Percentiles rank a stretch among this genome's conserved stretches.
Conservation (phyloP, 192 early-diverging fungal species). For the Mortierella antarctica region DNA sequence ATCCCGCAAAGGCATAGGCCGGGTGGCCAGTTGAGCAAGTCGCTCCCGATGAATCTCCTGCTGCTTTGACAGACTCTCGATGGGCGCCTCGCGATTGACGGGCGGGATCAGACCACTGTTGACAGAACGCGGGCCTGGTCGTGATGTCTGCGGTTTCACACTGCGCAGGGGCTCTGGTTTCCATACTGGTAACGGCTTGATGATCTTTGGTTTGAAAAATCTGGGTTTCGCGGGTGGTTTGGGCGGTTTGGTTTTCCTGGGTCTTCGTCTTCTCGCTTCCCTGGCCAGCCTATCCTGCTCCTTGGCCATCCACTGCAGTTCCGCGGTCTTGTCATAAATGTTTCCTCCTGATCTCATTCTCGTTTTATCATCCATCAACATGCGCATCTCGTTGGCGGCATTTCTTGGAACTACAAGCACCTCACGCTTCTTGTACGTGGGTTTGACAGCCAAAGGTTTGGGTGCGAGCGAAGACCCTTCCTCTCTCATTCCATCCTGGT, state of each 20-base stretch:
- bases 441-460: constrained; percentile 22
- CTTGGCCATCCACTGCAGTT: neutral
- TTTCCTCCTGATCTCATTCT: too few relatives aligned
- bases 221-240: constrained; percentile 2
- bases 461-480: neutral
- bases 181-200: constrained; percentile 9
- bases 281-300: neutral
- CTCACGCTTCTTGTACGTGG: constrained; percentile 17
- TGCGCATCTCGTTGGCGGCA: too few relatives aligned
- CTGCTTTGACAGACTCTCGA: constrained; percentile 12
- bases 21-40: neutral
- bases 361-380: too few relatives aligned
- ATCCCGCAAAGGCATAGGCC: constrained; percentile 25
- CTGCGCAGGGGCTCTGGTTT: neutral
- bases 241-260: neutral
- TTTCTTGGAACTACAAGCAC: too few relatives aligned
- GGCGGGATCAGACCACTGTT: neutral
- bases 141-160: too few relatives aligned
- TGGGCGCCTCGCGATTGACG: neutral
- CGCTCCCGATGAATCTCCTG: constrained; percentile 7
- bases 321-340: too few relatives aligned
- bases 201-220: neutral
- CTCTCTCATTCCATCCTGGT: too few relatives aligned
- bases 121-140: neutral
- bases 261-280: neutral